Evolutionary conservation across 179 eudicot genomes (phyloP), one percentile per base, ranked within the genome.

Genomic region (Beta corolliflora): DNA sequence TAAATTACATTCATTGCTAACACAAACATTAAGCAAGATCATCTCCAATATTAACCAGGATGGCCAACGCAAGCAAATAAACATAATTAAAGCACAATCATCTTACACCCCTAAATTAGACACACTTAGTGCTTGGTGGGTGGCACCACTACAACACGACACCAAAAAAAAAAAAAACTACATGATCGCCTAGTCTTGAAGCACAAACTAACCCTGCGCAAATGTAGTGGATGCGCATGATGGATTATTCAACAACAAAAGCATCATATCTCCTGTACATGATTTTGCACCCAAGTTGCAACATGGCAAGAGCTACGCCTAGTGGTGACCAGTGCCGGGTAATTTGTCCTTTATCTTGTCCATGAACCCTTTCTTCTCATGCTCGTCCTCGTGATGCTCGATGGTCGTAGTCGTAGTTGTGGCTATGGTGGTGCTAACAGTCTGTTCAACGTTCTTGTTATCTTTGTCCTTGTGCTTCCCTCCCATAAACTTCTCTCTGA

Each of bases 331-430:
- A 12, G 87, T 63, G 31, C 86, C 83, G 9, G 87, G 93, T 29
- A 91, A 80, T 60, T 89, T 91, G 56, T 89, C 93, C 88, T 86
- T 91, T 11, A 91, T 83, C 81, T 89, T 91, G 63, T 91, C 88
- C 54, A 81, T 88, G 54, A 85, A n/a, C 12, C 87, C 87, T 75
- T 84, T 84, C 78, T 85, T 82, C 79, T 76, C 78, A 44, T 86
- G 87, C 80, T 89, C 89, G 5, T 86, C 83, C 77, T 86, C 88
- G 2, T 77, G 85, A 60, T 83, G 86, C 71, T 83, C 81, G 21
- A 71, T 45, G 1, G 82, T 41, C 46, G 84, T 75, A 7, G 68
- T 21, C 7, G 79, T 77, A 68, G 31, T 75, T 29, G 82, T 71
- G 65, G 84, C 61, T 15, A 29, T 19, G 25, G 81, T 73, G 50